Evolutionary conservation across 768 basidiomycete genomes (phyloP), one percentile per base, ranked within the genome.

Genomic region (Coprinopsis strossmayeri): DNA sequence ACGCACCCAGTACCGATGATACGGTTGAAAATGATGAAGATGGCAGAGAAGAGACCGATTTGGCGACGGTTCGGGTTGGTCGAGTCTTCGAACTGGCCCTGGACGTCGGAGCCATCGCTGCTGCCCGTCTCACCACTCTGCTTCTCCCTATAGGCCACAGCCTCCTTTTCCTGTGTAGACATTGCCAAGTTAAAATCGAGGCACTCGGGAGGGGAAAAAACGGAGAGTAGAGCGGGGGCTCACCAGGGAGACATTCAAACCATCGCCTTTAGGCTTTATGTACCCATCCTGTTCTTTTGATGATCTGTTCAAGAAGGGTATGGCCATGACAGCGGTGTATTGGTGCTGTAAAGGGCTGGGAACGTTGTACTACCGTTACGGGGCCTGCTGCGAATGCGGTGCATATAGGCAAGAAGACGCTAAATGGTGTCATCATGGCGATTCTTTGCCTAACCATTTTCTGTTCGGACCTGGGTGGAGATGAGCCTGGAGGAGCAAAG

Each of bases 1-100:
- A 59, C 66, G 27, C 44, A 71, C 69, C 69, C 70, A 48, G 70
- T 70, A 12, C 71, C 70, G 46, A 70, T 70, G 15, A 72, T 69
- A 24, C 71, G 62, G 46, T 72, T 72, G 57, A 72, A 70, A 21
- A 71, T 66, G 45, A 72, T 64, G 52, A 70, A 70, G 2, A 69
- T 62, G 11, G 71, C 69, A 15, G 64, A 65, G 37, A 64, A 55
- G 11, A 61, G 26, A 11, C 64, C 63, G 53, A 65, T 67, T 26
- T 53, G 51, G 21, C 53, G 26, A 18, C 49, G 42, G 18, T 45
- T 45, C 23, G 43, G 42, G 25, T 45, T 23, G 24, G 17, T 45
- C 9, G 43, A 28, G 24, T 50, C 27, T 30, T 50, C 49, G 13
- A 23, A 32, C 13, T 43, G 21, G 18, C 37, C 28, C 23, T 45